Percentiles rank a stretch among this genome's conserved stretches.
Conservation (phyloP, 768 basidiomycete species). For the Harrya chromipes region DNA sequence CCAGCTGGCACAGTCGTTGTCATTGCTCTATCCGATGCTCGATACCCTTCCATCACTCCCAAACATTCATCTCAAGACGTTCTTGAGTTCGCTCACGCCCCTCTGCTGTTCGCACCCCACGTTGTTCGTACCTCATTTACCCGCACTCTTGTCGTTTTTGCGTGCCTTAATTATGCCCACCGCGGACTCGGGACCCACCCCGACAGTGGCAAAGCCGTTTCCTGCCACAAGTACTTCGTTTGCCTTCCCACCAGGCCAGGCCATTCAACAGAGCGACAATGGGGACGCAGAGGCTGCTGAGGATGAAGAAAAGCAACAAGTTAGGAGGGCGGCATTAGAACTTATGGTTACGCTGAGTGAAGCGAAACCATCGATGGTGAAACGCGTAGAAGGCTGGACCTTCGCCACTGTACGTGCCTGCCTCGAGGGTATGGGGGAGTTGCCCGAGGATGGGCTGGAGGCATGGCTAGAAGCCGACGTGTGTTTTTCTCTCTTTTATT, state of each 20-base stretch:
- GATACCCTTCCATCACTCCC: conserved; percentile 66
- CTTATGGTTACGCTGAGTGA: conserved; percentile 83
- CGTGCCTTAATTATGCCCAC: conserved; percentile 67
- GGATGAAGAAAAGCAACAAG: conserved; percentile 64
- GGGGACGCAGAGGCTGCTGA: conserved; percentile 40
- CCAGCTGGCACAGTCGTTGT: conserved; percentile 58
- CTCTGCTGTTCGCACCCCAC: conserved; percentile 63
- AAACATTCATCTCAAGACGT: conserved; percentile 53
- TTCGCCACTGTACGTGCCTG: conserved; percentile 68
- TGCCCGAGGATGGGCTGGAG: conserved; percentile 57
- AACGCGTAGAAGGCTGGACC: conserved; percentile 68
- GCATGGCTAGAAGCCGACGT: conserved; percentile 77
- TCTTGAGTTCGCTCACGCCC: conserved; percentile 67
- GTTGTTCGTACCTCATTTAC: conserved; percentile 73
- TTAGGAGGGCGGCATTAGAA: conserved; percentile 73
- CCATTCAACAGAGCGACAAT: conserved; percentile 28
- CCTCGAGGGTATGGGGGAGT: conserved; percentile 78
- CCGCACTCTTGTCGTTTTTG: conserved; percentile 64
- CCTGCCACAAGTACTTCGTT: conserved; percentile 36
- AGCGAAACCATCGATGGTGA: conserved; percentile 66
- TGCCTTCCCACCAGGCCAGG: conserved; percentile 37
- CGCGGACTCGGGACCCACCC: conserved; percentile 51
- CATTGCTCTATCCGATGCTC: conserved; percentile 68
- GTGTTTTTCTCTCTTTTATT: conserved; percentile 31
- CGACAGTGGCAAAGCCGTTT: conserved; percentile 48